Evolutionary conservation across 1,284 basidiomycete genomes (phyloP).

Genomic region (Macrocybe sp.): DNA sequence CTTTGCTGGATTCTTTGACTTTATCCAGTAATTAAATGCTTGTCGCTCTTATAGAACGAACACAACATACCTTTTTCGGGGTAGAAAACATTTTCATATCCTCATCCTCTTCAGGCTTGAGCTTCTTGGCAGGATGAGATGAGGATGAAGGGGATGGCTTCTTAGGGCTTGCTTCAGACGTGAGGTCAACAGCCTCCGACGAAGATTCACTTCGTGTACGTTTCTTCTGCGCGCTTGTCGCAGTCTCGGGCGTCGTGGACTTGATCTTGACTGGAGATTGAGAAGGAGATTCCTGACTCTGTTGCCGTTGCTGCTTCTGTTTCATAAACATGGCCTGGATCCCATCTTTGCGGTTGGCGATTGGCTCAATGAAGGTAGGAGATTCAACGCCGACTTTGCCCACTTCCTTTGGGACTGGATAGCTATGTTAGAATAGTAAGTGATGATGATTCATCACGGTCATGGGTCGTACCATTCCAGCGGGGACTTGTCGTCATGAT

Average conservation of each 20-base stretch:
- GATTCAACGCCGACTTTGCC: constrained; percentile 89
- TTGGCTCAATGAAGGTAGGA: constrained; percentile 76
- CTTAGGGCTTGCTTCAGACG: background rate
- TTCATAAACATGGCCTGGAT: constrained; percentile 86
- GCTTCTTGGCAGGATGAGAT: constrained; percentile 1
- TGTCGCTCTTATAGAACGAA: background rate
- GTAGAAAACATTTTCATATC: background rate
- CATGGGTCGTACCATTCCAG: constrained; percentile 61
- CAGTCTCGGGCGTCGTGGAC: too few species aligned
- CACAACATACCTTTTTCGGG: background rate
- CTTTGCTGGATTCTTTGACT: too few species aligned
- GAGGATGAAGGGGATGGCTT: too few species aligned
- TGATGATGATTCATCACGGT: background rate
- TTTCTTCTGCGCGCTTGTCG: background rate
- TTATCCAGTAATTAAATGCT: too few species aligned
- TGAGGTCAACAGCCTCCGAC: background rate
- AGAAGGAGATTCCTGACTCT: background rate
- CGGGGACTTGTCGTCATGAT: constrained; percentile 43
- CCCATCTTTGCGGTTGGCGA: constrained; percentile 79
- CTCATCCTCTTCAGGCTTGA: background rate
- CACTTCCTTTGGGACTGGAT: constrained; percentile 86
- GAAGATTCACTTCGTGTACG: constrained; percentile 1
- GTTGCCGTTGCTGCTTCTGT: constrained; percentile 6
- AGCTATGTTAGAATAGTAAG: constrained; percentile 40
- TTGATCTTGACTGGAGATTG: background rate